A percentile compares a stretch with the other conserved stretches of the same genome.
Conservation (phyloP, 106 monocot species). For the Iris macrosiphon region DNA sequence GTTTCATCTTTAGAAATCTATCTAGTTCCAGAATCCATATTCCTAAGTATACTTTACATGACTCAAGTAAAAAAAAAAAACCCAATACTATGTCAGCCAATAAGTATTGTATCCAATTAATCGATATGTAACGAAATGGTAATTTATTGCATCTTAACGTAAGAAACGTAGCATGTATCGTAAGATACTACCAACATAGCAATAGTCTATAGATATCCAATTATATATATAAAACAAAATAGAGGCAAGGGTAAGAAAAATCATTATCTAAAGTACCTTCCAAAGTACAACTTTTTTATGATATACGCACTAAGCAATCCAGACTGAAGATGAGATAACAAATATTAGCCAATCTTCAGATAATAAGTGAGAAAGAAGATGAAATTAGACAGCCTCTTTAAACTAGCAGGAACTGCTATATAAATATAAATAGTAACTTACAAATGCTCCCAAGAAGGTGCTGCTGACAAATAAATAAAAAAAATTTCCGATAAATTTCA, state of each 20-base stretch:
- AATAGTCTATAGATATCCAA: background rate
- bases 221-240: background rate
- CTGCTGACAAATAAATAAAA: slow-evolving; percentile 76
- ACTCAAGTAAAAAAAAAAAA: too few species aligned
- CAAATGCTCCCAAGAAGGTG: slow-evolving; percentile 84
- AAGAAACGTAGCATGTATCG: too few species aligned
- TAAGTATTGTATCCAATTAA: too few species aligned
- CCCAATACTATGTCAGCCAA: too few species aligned
- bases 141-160: too few species aligned
- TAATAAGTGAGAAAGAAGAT: background rate
- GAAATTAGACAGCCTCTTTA: background rate
- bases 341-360: background rate
- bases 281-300: slow-evolving; percentile 91
- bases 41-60: too few species aligned
- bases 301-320: slow-evolving; percentile 89
- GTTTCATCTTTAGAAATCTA: too few species aligned
- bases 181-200: too few species aligned
- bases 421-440: slow-evolving; percentile 27
- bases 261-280: slow-evolving; percentile 46
- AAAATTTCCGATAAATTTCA: slow-evolving; percentile 75
- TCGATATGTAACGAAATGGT: too few species aligned
- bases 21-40: too few species aligned
- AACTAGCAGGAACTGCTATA: background rate
- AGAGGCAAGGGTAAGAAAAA: background rate
- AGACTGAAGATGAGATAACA: slow-evolving; percentile 29